Evolutionary conservation across 176 grass and related monocot species (phyloP).

Genomic region (Avena atlantica): DNA sequence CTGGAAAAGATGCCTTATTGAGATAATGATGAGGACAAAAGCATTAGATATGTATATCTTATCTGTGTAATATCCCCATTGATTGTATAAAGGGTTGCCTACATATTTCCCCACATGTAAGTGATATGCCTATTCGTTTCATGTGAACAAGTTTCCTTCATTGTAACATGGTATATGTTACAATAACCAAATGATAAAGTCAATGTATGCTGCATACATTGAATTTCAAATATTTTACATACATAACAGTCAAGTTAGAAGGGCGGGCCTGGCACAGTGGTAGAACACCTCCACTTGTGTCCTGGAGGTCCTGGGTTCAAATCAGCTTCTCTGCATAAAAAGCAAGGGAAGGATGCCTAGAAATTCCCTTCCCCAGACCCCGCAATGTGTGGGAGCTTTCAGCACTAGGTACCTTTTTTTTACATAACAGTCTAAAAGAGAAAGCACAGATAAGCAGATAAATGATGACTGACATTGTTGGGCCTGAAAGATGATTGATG

Average conservation of each 20-base stretch:
- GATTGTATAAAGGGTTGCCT: background rate
- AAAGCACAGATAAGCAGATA: background rate
- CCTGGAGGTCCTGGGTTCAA: too few species aligned
- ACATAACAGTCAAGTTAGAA: constrained; percentile 18
- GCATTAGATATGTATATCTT: constrained; percentile 29
- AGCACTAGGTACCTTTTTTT: background rate
- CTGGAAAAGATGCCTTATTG: constrained; percentile 47
- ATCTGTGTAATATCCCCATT: background rate
- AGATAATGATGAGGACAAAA: constrained; percentile 12
- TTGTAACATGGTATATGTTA: constrained; percentile 10
- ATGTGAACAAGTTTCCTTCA: constrained; percentile 1
- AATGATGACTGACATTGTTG: constrained; percentile 4
- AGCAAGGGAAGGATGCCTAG: too few species aligned
- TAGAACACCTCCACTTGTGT: too few species aligned
- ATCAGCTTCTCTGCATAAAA: too few species aligned
- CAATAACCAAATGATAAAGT: constrained; percentile 37
- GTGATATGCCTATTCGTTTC: background rate
- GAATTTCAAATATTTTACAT: constrained; percentile 32
- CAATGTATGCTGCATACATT: background rate
- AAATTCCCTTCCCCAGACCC: too few species aligned
- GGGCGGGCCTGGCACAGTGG: too few species aligned
- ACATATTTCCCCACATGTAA: background rate
- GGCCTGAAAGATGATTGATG: background rate
- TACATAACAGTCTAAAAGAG: constrained; percentile 27
- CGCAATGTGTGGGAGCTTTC: too few species aligned